Evolutionary conservation across 495 filamentous ascomycete genomes (phyloP).

Genomic region (Penicillium alfredii): DNA sequence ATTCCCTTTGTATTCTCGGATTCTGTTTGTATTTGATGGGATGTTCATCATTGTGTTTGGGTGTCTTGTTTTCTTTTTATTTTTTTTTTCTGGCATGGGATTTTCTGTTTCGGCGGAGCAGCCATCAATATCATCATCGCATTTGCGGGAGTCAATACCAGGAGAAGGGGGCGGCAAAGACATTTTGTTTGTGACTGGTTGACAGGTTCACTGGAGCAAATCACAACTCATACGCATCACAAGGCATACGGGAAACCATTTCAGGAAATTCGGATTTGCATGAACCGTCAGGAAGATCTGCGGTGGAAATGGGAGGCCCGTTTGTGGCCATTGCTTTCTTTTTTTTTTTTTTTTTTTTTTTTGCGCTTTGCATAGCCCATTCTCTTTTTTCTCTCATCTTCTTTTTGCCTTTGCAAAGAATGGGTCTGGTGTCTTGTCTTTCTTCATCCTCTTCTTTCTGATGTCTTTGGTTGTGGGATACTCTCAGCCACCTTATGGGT

Average conservation of each 20-base stretch:
- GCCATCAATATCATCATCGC: slow-evolving; percentile 13
- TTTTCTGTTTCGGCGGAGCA: slow-evolving; percentile 10
- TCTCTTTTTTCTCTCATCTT: not conserved
- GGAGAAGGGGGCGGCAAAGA: slow-evolving; percentile 15
- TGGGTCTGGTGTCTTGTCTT: too few species aligned
- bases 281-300: too few species aligned
- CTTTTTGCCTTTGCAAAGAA: too few species aligned
- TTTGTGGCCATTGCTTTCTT: slow-evolving; percentile 5
- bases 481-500: slow-evolving; percentile 3
- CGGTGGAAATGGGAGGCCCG: slow-evolving; percentile 7
- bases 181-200: slow-evolving; percentile 4
- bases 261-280: too few species aligned
- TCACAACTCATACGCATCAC: slow-evolving; percentile 10
- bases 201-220: too few species aligned
- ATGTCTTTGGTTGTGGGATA: slow-evolving; percentile 5
- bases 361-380: slow-evolving; percentile 4
- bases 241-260: too few species aligned
- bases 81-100: slow-evolving; percentile 8
- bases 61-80: not conserved
- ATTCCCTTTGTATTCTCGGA: slow-evolving; percentile 7
- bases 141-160: slow-evolving; percentile 26
- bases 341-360: not conserved
- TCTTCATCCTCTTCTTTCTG: not conserved
- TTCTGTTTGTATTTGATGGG: slow-evolving; percentile 3
- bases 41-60: slow-evolving; percentile 5